Percentiles rank a stretch among this genome's conserved stretches.
These are phyloP conservation scores for Quercus aquifolioides DNA, from an alignment of 306 rosid genomes.

Conservation along the genomic window DNA sequence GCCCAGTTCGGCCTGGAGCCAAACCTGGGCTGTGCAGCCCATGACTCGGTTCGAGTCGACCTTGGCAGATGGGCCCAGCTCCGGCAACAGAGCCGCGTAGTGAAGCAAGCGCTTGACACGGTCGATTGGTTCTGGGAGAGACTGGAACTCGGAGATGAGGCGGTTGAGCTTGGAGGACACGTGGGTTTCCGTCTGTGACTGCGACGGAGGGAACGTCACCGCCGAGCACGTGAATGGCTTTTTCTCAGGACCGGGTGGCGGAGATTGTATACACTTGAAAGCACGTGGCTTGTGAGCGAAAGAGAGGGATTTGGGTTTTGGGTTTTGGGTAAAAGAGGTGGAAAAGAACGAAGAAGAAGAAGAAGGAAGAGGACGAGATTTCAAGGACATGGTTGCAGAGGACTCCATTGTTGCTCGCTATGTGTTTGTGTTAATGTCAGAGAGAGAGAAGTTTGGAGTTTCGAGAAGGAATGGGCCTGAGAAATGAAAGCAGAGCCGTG, in stretches of 20 bases:
- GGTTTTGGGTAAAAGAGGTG: conserved; percentile 12
- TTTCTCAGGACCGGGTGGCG: conserved; percentile 1
- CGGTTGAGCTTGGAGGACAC: conserved; percentile 45
- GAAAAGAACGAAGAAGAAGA: conserved; percentile 35
- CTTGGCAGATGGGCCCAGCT: conserved; percentile 37
- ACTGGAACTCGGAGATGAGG: conserved; percentile 50
- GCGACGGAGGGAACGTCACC: conserved; percentile 31
- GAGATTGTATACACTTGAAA: conserved; percentile 38
- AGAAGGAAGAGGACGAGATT: conserved; percentile 24
- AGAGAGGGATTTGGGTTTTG: background rate
- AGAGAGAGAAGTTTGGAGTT: background rate
- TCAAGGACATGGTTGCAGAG: conserved; percentile 42
- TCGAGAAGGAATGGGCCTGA: background rate
- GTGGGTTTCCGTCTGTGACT: conserved; percentile 18
- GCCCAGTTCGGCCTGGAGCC: conserved; percentile 64
- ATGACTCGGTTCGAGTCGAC: conserved; percentile 78
- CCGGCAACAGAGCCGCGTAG: conserved; percentile 44
- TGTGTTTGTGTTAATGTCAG: background rate
- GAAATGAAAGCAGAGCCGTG: conserved; percentile 8
- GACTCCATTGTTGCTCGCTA: conserved; percentile 32
- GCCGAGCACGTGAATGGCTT: conserved; percentile 48
- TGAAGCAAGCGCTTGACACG: conserved; percentile 58
- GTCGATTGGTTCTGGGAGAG: conserved; percentile 57
- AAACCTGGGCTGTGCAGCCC: conserved; percentile 95
- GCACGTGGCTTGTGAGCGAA: conserved; percentile 12